Evolutionary conservation across 768 basidiomycete genomes (phyloP), one percentile per base, ranked within the genome.

Genomic region (Exsudoporus frostii): DNA sequence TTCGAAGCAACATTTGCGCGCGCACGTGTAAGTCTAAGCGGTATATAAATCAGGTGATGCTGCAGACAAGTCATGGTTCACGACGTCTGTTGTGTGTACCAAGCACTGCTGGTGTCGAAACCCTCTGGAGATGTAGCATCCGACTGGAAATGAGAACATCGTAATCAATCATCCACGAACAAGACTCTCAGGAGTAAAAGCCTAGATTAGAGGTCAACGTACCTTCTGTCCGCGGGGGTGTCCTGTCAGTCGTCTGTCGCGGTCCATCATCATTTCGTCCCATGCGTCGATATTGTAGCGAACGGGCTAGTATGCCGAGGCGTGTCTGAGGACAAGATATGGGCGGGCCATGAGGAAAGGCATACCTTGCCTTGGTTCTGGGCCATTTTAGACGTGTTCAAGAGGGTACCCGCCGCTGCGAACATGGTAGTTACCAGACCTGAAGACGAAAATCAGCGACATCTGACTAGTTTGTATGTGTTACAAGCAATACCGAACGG

Each of bases 211-310:
- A 8, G 13, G 13, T 9, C 27, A 43, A 74, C 91, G 64, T 68
- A 95, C 95, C 67, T 79, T 79, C 69, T 98, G 96, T 49, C 92
- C 92, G 59, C 96, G 82, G 62, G 73, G 63, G 66, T 90, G 88
- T 13, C 96, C 96, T 3, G 94, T 97, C 65, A 98, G 70, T 57
- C 90, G 79, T 65, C 80, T 78, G 74, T 98, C 96, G 51, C 96
- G 79, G 64, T 85, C 82, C 86, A 98, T 92, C 92, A 98, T 92
- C 88, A 90, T 91, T 48, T 89, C 81, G 56, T 98, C 96, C 93
- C 92, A 98, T 20, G 79, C 71, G 65, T 98, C 96, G 32, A 96
- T 66, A 48, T 84, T 80, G 65, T 94, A 95, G 45, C 96, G 82
- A 30, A 89, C 81, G 49, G 88, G 86, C 93, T 96, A 55, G 39